Conservation (phyloP, 108 stramenopile genomes). For the Licmophora abbreviata region DNA sequence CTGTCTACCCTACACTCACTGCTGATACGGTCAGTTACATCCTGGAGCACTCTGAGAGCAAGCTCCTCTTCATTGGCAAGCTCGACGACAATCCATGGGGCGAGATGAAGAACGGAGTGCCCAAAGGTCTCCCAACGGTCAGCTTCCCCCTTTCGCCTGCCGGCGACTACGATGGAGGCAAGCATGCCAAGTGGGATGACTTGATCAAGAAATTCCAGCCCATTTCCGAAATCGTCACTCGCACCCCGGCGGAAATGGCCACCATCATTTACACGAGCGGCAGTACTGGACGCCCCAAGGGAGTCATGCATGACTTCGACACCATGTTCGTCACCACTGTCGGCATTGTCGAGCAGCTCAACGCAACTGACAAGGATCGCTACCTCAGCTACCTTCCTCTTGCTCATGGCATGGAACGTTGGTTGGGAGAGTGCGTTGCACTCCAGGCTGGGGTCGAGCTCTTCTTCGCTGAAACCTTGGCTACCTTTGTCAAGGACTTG, state of each 20-base stretch:
- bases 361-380: constrained; percentile 52
- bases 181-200: constrained; percentile 48
- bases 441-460: constrained; percentile 40
- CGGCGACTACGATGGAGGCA: constrained; percentile 21
- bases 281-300: constrained; percentile 72
- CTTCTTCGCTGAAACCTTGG: constrained; percentile 57
- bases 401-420: constrained; percentile 79
- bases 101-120: constrained; percentile 69
- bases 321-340: constrained; percentile 47
- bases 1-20: constrained; percentile 63
- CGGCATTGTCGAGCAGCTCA: constrained; percentile 32
- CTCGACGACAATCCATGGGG: constrained; percentile 60
- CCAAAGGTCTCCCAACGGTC: constrained; percentile 36
- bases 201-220: constrained; percentile 25
- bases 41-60: constrained; percentile 70
- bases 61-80: constrained; percentile 74
- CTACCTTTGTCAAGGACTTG: constrained; percentile 68
- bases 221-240: constrained; percentile 25
- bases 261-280: constrained; percentile 80
- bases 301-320: constrained; percentile 67
- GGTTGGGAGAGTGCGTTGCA: constrained; percentile 58
- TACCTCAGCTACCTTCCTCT: constrained; percentile 70
- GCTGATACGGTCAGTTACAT: constrained; percentile 57
- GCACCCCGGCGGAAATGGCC: constrained; percentile 63
- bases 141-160: constrained; percentile 60